phyloP scores from a whole-genome alignment of 352 stramenopile species.

The Thraustochytrium striatum region DNA sequence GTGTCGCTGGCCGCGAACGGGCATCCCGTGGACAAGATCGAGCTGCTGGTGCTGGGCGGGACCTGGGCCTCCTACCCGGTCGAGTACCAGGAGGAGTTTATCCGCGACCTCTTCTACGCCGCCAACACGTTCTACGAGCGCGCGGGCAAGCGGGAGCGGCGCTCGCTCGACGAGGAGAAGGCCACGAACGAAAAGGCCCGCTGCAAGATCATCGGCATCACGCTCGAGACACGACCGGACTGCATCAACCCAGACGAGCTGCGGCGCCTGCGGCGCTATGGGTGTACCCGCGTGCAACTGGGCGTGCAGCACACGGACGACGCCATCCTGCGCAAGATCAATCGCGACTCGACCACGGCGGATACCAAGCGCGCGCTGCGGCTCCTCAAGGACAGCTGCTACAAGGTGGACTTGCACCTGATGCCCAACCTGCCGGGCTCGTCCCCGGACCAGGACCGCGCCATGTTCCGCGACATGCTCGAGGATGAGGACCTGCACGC shows the following conservation, averaged over 20 bases:
- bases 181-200: conserved; percentile 64
- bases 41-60: conserved; percentile 79
- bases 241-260: conserved; percentile 80
- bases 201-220: conserved; percentile 82
- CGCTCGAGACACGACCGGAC: conserved; percentile 92
- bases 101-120: conserved; percentile 83
- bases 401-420: conserved; percentile 84
- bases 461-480: conserved; percentile 84
- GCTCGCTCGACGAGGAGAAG: conserved; percentile 77
- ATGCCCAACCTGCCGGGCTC: conserved; percentile 85
- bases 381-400: conserved; percentile 82
- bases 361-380: conserved; percentile 68
- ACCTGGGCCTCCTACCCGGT: conserved; percentile 85
- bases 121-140: conserved; percentile 82
- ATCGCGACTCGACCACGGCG: conserved; percentile 71
- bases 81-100: conserved; percentile 81
- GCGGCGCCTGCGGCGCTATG: conserved; percentile 73
- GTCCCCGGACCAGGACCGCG: conserved; percentile 68
- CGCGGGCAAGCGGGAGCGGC: conserved; percentile 62
- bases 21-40: conserved; percentile 85
- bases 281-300: conserved; percentile 63
- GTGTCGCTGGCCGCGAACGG: conserved; percentile 83
- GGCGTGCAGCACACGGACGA: conserved; percentile 87
- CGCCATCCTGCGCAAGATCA: conserved; percentile 80
- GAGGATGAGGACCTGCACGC: conserved; percentile 78